phyloP scores from a whole-genome alignment of 352 stramenopile species.

The Phytophthora idaei region DNA sequence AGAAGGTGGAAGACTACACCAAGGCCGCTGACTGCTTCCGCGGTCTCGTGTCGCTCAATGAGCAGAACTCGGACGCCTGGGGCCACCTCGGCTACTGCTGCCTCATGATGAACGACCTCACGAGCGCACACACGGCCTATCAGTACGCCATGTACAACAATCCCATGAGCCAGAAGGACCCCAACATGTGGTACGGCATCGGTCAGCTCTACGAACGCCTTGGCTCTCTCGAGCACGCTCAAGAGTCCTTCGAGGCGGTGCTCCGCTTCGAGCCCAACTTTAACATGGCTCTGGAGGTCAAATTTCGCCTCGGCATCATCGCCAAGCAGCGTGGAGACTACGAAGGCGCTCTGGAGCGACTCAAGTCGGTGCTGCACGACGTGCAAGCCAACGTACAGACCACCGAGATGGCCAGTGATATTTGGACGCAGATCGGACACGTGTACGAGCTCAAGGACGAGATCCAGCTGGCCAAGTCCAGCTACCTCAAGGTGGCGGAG shows the following conservation, averaged over 20 bases:
- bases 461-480: conserved; percentile 85
- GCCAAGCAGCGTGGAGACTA: conserved; percentile 85
- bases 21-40: conserved; percentile 89
- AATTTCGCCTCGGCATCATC: conserved; percentile 86
- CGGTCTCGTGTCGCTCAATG: conserved; percentile 81
- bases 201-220: conserved; percentile 87
- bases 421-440: conserved; percentile 89
- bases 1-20: conserved; percentile 88
- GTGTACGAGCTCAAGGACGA: conserved; percentile 89
- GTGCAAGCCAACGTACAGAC: conserved; percentile 83
- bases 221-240: conserved; percentile 81
- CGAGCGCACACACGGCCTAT: conserved; percentile 85
- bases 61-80: conserved; percentile 88
- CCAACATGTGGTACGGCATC: conserved; percentile 90
- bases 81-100: conserved; percentile 88
- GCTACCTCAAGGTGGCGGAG: conserved; percentile 85
- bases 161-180: conserved; percentile 86
- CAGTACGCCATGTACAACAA: conserved; percentile 92
- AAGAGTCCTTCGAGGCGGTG: conserved; percentile 87
- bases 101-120: conserved; percentile 91
- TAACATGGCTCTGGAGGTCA: conserved; percentile 89
- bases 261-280: conserved; percentile 87
- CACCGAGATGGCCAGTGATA: conserved; percentile 86
- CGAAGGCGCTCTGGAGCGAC: conserved; percentile 77
- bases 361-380: conserved; percentile 84